A percentile compares a stretch with the other conserved stretches of the same genome.
Evolutionary conservation across 371 early-diverging fungal species (phyloP).

Genomic region (Cokeromyces recurvatus): DNA sequence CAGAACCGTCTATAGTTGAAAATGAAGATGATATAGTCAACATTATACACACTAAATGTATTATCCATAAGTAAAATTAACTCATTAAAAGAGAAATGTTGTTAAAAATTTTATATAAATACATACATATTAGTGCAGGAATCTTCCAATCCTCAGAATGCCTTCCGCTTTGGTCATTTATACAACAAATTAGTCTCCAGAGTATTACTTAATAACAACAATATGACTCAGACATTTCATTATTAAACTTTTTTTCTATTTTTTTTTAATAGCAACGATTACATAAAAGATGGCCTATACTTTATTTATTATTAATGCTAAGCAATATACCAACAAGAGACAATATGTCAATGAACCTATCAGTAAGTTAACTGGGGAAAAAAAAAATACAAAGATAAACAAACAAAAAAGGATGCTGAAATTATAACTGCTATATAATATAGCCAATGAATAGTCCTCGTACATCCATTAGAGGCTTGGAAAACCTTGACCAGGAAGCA

Average conservation of each 20-base stretch:
- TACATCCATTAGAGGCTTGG: conserved; percentile 13
- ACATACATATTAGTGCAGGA: conserved; percentile 51
- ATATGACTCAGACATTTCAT: neutral
- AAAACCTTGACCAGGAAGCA: no score
- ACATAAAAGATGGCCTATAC: conserved; percentile 65
- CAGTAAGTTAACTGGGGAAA: no score
- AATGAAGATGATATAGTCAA: conserved; percentile 63
- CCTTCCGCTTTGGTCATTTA: conserved; percentile 62
- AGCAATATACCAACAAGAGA: conserved; percentile 32
- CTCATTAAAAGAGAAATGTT: no score
- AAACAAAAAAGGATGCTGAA: neutral
- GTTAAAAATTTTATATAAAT: neutral
- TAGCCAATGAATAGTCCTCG: conserved; percentile 13
- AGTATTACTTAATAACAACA: conserved; percentile 20
- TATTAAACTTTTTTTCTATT: neutral
- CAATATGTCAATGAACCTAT: no score
- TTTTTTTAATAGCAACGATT: conserved; percentile 33
- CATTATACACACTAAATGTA: conserved; percentile 65
- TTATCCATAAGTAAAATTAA: neutral
- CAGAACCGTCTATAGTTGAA: conserved; percentile 45
- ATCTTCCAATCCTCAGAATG: conserved; percentile 44
- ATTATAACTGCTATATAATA: conserved; percentile 1
- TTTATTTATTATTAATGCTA: conserved; percentile 63
- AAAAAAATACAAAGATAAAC: neutral
- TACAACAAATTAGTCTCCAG: conserved; percentile 56